These are phyloP conservation scores for Russula olivacea DNA, from an alignment of 768 basidiomycete genomes.

Conservation along the genomic window DNA sequence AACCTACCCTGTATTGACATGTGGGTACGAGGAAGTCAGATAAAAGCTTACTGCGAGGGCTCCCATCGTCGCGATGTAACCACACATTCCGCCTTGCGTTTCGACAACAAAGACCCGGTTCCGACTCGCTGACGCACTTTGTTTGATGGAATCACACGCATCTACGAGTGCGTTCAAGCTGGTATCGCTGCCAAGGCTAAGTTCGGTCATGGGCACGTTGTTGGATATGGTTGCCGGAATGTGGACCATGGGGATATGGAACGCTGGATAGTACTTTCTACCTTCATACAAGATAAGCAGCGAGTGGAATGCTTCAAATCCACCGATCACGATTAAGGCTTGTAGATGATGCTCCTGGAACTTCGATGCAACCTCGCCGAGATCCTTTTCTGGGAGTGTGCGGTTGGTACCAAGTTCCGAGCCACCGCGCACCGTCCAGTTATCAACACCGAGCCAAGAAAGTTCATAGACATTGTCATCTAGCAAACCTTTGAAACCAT, in stretches of 20 bases:
- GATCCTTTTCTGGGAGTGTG: conserved; percentile 73
- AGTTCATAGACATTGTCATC: conserved; percentile 83
- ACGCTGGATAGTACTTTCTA: conserved; percentile 77
- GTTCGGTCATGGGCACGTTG: conserved; percentile 96
- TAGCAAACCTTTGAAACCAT: conserved; percentile 92
- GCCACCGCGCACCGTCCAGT: conserved; percentile 93
- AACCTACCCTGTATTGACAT: conserved; percentile 43
- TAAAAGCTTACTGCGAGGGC: conserved; percentile 75
- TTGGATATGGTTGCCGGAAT: conserved; percentile 96
- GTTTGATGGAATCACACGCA: conserved; percentile 97
- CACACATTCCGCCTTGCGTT: conserved; percentile 95
- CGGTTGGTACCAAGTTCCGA: conserved; percentile 98
- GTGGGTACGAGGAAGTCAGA: neutral
- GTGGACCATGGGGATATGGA: conserved; percentile 94
- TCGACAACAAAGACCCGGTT: conserved; percentile 98
- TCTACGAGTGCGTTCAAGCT: conserved; percentile 95
- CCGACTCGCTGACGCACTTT: conserved; percentile 92
- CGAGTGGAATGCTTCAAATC: conserved; percentile 90
- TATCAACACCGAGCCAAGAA: conserved; percentile 94
- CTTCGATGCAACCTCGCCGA: conserved; percentile 83
- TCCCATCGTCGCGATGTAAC: conserved; percentile 93
- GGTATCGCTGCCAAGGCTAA: conserved; percentile 94
- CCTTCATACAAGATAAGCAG: conserved; percentile 74
- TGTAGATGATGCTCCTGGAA: conserved; percentile 84
- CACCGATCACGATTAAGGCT: conserved; percentile 84